Percentiles rank a stretch among this genome's conserved stretches.
These are phyloP conservation scores for Camillea tinctor DNA, from an alignment of 2,329 filamentous ascomycete genomes.

Conservation along the genomic window DNA sequence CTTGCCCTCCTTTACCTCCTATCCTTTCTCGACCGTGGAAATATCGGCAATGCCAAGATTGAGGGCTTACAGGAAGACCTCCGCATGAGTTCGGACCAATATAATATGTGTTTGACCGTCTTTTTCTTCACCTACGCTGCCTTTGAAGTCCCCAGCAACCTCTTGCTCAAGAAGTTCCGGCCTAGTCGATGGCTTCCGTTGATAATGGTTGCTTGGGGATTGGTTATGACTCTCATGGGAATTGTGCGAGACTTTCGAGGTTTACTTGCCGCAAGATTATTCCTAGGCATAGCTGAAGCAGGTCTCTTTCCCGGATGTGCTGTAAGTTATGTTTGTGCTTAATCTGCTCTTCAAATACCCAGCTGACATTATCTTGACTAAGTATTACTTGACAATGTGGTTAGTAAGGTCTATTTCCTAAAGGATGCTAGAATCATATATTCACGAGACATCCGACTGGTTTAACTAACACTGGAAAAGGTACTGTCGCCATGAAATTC, in stretches of 20 bases:
- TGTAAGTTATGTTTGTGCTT: conserved; percentile 16
- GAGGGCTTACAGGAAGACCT: conserved; percentile 52
- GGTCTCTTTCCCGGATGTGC: conserved; percentile 35
- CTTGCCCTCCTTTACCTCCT: conserved; percentile 67
- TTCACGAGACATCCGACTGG: not conserved
- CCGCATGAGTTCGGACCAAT: conserved; percentile 62
- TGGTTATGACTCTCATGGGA: conserved; percentile 51
- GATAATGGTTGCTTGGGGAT: conserved; percentile 64
- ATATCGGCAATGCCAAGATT: conserved; percentile 67
- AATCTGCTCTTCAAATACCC: no score
- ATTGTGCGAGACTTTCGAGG: conserved; percentile 50
- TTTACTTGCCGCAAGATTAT: conserved; percentile 51
- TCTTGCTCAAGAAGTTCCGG: conserved; percentile 70
- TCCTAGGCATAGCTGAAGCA: conserved; percentile 36
- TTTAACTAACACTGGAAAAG: conserved; percentile 5
- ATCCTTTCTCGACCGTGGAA: conserved; percentile 67
- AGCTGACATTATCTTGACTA: not conserved
- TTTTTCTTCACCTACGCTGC: conserved; percentile 81
- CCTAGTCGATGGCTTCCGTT: conserved; percentile 73
- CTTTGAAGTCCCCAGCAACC: conserved; percentile 75
- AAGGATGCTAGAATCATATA: no score
- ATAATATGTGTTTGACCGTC: conserved; percentile 66
- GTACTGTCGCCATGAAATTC: conserved; percentile 56
- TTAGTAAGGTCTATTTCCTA: conserved; percentile 2
- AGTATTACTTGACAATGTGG: conserved; percentile 58